A percentile compares a stretch with the other conserved stretches of the same genome.
Evolutionary conservation across 129 eudicot genomes (phyloP).

Genomic region (Deinandra increscens): DNA sequence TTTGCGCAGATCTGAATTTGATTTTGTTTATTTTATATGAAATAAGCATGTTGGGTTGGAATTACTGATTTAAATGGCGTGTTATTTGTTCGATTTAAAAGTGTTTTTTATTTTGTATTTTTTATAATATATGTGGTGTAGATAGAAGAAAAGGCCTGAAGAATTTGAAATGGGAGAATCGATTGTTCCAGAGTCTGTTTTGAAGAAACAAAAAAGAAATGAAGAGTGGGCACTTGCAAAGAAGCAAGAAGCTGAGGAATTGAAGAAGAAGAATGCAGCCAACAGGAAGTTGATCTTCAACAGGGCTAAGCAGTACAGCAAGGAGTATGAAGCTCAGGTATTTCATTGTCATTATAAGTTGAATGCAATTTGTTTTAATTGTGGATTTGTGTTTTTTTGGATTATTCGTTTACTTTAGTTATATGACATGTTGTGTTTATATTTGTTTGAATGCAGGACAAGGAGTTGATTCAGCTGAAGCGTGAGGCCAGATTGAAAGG

Average conservation of each 20-base stretch:
- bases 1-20: neutral
- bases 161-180: slow-evolving; percentile 41
- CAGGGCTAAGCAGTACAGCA: slow-evolving; percentile 47
- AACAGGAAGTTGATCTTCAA: slow-evolving; percentile 54
- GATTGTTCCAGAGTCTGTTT: slow-evolving; percentile 71
- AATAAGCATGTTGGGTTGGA: neutral
- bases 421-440: neutral
- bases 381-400: neutral
- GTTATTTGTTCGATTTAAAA: neutral
- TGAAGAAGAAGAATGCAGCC: slow-evolving; percentile 65
- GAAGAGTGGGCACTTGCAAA: slow-evolving; percentile 85
- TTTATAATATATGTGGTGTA: neutral
- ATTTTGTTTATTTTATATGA: neutral
- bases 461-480: slow-evolving; percentile 63
- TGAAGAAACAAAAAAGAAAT: slow-evolving; percentile 86
- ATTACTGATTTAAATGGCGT: neutral
- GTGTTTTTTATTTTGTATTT: neutral
- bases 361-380: neutral
- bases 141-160: slow-evolving; percentile 60
- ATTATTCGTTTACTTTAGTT: neutral
- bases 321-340: slow-evolving; percentile 83
- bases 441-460: slow-evolving; percentile 36
- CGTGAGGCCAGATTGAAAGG: slow-evolving; percentile 77
- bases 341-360: neutral
- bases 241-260: slow-evolving; percentile 45